Percentiles rank a stretch among this genome's conserved stretches.
phyloP scores from a whole-genome alignment of 1,284 basidiomycete genomes.

The Clitocybe nebularis region DNA sequence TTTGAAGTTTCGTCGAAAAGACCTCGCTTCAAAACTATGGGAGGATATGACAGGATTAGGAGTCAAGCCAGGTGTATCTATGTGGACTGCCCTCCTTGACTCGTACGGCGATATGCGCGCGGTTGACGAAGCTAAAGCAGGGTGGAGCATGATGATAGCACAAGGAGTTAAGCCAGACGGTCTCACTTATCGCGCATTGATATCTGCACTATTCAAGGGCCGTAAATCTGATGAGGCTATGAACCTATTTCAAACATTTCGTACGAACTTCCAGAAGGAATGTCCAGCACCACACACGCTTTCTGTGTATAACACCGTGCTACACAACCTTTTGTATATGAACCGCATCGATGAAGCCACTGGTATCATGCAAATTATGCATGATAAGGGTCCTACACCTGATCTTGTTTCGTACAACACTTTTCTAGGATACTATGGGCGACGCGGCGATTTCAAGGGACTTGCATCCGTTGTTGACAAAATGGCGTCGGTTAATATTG shows the following conservation, averaged over 20 bases:
- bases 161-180: constrained; percentile 49
- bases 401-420: constrained; percentile 80
- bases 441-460: constrained; percentile 53
- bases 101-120: constrained; percentile 49
- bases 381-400: constrained; percentile 49
- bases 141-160: constrained; percentile 60
- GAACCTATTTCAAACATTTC: constrained; percentile 48
- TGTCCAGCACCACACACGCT: constrained; percentile 24
- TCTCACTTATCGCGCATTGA: constrained; percentile 57
- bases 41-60: constrained; percentile 51
- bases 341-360: constrained; percentile 40
- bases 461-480: constrained; percentile 53
- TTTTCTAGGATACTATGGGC: constrained; percentile 62
- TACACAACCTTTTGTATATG: constrained; percentile 55
- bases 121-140: constrained; percentile 41
- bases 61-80: constrained; percentile 42
- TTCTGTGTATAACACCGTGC: constrained; percentile 59
- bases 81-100: constrained; percentile 66
- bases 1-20: constrained; percentile 44
- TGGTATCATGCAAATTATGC: constrained; percentile 46
- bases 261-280: constrained; percentile 25
- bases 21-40: constrained; percentile 61
- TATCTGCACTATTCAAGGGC: constrained; percentile 50
- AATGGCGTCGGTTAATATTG: constrained; percentile 49
- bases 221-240: constrained; percentile 43